phyloP scores from a whole-genome alignment of 1,284 basidiomycete genomes.

The Ganoderma boninense region DNA sequence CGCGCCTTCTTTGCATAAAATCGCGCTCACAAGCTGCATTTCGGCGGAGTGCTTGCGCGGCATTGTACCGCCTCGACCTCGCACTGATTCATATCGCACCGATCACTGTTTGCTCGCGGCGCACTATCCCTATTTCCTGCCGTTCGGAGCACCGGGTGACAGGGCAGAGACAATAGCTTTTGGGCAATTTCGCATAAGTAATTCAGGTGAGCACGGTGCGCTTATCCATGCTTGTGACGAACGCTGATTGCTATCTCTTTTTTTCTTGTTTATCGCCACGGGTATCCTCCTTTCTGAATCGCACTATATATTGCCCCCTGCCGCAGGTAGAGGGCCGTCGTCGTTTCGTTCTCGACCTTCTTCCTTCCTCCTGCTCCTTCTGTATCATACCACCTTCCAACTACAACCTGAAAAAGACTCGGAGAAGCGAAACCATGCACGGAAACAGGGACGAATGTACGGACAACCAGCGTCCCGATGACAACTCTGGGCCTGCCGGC shows the following conservation, averaged over 20 bases:
- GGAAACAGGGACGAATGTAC: neutral
- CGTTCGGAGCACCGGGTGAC: slow-evolving; percentile 15
- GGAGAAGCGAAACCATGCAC: slow-evolving; percentile 16
- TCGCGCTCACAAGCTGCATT: neutral
- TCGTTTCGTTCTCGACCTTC: neutral
- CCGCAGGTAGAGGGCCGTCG: neutral
- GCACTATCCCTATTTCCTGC: slow-evolving; percentile 14
- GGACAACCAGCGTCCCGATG: neutral
- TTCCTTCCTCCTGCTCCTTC: neutral
- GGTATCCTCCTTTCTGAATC: neutral
- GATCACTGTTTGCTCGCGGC: slow-evolving; percentile 9
- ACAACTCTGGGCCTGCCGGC: neutral
- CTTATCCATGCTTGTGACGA: slow-evolving; percentile 10
- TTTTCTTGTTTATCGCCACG: neutral
- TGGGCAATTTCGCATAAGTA: slow-evolving; percentile 1
- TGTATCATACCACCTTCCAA: neutral
- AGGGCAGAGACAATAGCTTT: slow-evolving; percentile 22
- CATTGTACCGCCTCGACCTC: neutral
- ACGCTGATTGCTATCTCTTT: slow-evolving; percentile 4
- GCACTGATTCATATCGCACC: slow-evolving; percentile 8
- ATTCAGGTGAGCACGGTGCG: slow-evolving; percentile 22
- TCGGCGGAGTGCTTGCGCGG: slow-evolving; percentile 1
- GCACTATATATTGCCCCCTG: slow-evolving; percentile 1
- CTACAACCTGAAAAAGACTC: neutral
- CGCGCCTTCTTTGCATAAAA: neutral